Evolutionary conservation across 2,329 filamentous ascomycete species (phyloP), one percentile per base, ranked within the genome.

Genomic region (Thelonectria rubi): DNA sequence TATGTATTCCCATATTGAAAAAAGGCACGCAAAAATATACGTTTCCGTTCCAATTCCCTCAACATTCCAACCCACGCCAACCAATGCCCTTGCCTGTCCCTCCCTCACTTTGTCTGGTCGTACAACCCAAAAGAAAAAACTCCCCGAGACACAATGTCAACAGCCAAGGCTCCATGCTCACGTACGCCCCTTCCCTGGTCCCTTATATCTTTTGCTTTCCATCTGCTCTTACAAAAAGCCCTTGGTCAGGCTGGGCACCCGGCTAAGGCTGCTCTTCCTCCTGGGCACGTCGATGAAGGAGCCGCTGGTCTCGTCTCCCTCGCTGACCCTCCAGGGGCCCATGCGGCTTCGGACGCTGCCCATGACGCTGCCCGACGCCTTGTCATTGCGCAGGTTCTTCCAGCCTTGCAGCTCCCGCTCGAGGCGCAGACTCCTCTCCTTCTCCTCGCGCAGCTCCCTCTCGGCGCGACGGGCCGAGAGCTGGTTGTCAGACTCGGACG

Each of bases 361-460:
- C 65, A 71, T 76, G 88, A 82, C 87, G 85, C 71, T 75, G 15
- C 70, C 70, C 4, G 76, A 75, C 10, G 78, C 79, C 75, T 84
- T 88, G 72, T 94, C 91, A 64, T 87, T 81, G 34, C 91, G 83
- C 26, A 94, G 79, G 67, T 90, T 92, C 75, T 94, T 96, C 86
- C 90, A 92, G 2, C 88, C 88, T 68, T 96, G 93, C 9, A 97
- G 78, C 77, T 98, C 94, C 49, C 93, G 87, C 78, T 97, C 94
- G n/a, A 98, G 81, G 32, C 90, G 85, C 26, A 94, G 79, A 1
- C 83, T 84, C 78, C 91, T 94, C 78, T 98, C 95, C 64, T 86
- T 88, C 78, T 97, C 94, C 76, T 97, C 93, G 7, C 93, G 86
- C 15, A 97, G 84, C 72, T 98, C 94, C 45, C 94, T 88, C 77